Evolutionary conservation across 345 rosid species (phyloP).

Genomic region (Trapa bicornis): DNA sequence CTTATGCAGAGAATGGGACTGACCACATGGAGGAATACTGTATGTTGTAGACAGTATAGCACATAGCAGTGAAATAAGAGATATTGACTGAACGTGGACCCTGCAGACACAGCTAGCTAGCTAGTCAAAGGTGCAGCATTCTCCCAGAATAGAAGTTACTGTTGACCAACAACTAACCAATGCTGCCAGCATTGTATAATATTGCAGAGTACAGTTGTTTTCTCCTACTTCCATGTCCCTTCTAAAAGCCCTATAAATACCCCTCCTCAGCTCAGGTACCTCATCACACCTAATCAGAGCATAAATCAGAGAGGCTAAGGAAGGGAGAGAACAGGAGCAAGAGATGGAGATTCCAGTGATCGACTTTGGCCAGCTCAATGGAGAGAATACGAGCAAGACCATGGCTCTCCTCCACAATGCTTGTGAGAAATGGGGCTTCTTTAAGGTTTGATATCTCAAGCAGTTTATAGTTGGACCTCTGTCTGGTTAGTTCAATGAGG

Average conservation of each 20-base stretch:
- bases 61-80: slow-evolving; percentile 23
- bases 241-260: slow-evolving; percentile 30
- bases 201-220: not conserved
- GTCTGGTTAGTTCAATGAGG: not conserved
- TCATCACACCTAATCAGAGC: slow-evolving; percentile 15
- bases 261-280: slow-evolving; percentile 6
- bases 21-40: slow-evolving; percentile 2
- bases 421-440: slow-evolving; percentile 81
- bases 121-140: slow-evolving; percentile 8
- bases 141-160: slow-evolving; percentile 4
- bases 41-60: slow-evolving; percentile 17
- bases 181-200: not conserved
- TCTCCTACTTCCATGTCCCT: not conserved
- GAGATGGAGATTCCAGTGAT: slow-evolving; percentile 56
- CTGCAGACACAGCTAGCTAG: slow-evolving; percentile 7
- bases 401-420: slow-evolving; percentile 70
- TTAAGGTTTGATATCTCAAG: slow-evolving; percentile 34
- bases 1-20: not conserved
- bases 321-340: not conserved
- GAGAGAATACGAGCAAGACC: slow-evolving; percentile 46
- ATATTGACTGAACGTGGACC: slow-evolving; percentile 34
- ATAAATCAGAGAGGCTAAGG: not conserved
- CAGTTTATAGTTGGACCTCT: not conserved
- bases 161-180: slow-evolving; percentile 10
- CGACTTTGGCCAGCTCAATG: slow-evolving; percentile 49